Conservation (phyloP, 371 early-diverging fungal genomes). For the Dinochytrium kinnereticum region DNA sequence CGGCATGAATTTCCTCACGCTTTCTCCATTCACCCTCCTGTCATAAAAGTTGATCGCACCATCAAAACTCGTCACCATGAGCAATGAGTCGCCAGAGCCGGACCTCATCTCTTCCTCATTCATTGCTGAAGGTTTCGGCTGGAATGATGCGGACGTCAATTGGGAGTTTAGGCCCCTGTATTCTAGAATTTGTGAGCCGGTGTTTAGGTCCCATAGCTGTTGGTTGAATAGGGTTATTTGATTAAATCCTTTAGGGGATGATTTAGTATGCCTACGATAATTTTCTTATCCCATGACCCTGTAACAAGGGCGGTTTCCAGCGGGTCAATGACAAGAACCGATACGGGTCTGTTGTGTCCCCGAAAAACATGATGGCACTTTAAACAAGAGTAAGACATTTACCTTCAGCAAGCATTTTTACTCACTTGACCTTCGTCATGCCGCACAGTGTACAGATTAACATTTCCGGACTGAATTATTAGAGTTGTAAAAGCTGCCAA, state of each 20-base stretch:
- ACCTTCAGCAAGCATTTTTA: background rate
- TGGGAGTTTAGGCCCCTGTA: conserved; percentile 81
- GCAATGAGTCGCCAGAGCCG: conserved; percentile 27
- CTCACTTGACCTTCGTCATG: conserved; percentile 90
- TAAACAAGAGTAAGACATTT: background rate
- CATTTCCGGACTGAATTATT: conserved; percentile 68
- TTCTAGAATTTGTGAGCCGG: conserved; percentile 71
- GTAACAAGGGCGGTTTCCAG: conserved; percentile 80
- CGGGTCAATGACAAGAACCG: conserved; percentile 75
- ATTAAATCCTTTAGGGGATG: background rate
- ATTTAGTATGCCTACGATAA: conserved; percentile 75
- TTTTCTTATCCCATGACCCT: conserved; percentile 91
- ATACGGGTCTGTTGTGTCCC: conserved; percentile 83
- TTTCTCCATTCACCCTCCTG: conserved; percentile 64
- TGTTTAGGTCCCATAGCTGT: conserved; percentile 93
- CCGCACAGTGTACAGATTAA: conserved; percentile 86
- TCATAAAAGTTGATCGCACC: conserved; percentile 86
- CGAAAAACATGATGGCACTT: conserved; percentile 67
- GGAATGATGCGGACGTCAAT: conserved; percentile 75
- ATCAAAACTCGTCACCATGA: conserved; percentile 87
- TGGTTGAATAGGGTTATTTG: background rate
- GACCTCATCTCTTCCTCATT: conserved; percentile 1
- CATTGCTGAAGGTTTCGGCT: conserved; percentile 58
- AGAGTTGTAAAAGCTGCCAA: background rate
- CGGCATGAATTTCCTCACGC: conserved; percentile 61